phyloP scores from a whole-genome alignment of 768 basidiomycete genomes.

The Cystobasidium onofrii region DNA sequence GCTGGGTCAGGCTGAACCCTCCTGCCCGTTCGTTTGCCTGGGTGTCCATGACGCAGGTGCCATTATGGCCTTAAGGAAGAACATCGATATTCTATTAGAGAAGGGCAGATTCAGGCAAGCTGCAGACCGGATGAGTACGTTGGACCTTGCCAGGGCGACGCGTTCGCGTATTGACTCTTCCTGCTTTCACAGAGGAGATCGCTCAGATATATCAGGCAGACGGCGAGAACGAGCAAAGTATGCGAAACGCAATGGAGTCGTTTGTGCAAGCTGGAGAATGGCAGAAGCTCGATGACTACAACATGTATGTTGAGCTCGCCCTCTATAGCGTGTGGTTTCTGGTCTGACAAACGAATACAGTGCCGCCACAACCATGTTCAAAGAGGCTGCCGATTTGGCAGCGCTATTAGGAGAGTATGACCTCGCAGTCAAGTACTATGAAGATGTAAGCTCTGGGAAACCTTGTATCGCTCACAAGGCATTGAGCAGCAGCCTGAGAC shows the following conservation, averaged over 20 bases:
- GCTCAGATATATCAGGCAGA: conserved; percentile 85
- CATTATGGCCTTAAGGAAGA: conserved; percentile 72
- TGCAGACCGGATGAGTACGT: conserved; percentile 77
- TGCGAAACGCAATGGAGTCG: conserved; percentile 48
- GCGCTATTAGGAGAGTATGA: conserved; percentile 79
- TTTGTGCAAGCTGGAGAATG: conserved; percentile 91
- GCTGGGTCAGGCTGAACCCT: not conserved
- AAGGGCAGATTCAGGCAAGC: conserved; percentile 91
- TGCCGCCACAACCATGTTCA: conserved; percentile 79
- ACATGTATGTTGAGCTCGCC: conserved; percentile 58
- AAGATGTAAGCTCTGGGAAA: conserved; percentile 3
- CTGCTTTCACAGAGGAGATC: conserved; percentile 57
- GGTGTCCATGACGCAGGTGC: conserved; percentile 57
- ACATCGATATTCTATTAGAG: conserved; percentile 71
- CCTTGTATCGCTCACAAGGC: not conserved
- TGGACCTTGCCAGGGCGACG: conserved; percentile 23
- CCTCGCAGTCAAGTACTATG: conserved; percentile 73
- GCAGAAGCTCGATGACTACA: conserved; percentile 93
- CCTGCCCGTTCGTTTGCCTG: not conserved
- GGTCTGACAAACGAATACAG: not conserved
- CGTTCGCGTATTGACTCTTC: not conserved
- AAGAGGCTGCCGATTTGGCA: conserved; percentile 90
- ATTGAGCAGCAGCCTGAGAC: not conserved
- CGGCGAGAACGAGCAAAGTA: conserved; percentile 52
- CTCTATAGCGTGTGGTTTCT: too few relatives aligned